Base-by-base conservation (phyloP, 2,329 filamentous ascomycete species). In the Nannizziopsis barbatae region DNA sequence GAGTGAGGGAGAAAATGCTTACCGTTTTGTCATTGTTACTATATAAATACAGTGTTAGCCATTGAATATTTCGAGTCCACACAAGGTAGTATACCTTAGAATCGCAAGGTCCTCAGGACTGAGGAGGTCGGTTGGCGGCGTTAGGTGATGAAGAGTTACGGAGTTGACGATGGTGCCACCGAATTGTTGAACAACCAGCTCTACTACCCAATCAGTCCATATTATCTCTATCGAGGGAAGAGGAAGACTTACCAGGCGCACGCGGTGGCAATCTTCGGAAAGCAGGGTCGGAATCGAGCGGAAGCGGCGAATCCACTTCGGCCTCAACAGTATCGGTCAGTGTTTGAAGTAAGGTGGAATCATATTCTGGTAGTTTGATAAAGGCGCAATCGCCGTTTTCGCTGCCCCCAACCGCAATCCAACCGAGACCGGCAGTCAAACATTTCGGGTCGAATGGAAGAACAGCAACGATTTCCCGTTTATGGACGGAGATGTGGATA, bases 21-120 rank as follows among this genome's bases (percentile, higher is more conserved):
- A 96, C 84, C 1, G 85, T 87, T 62, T 81, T 83, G 68, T 96
- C 92, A 62, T 98, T 98, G 68, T 95, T 95, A 80, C 58, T 95
- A 70, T 46, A 40, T 86, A 75, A 45, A 22, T 9, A 44, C 22
- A 27, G 22, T 3, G 7, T 27, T 27, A 27, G 7, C 7, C 3
- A 4, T 27, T 27, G 22, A 27, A 3, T 7, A 27, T 27, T 3
- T 27, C 22, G 22, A 27, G 22, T 27, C 22, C 7, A 27, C 22
- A 7, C 22, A 4, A 27, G 22, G 22, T 27, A 27, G 20, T 57
- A 47, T 66, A 73, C 71, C 71, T 73, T 42, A 74, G 58, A 49
- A 74, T 57, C 41, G 69, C 76, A 12, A 83, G 65, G 52, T 75
- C 73, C 58, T 82, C 77, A 56, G 78, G 72, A 30, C 72, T 65